Evolutionary conservation across 1,139 yeast genomes (phyloP).

Genomic region (Debaryomyces nepalensis): DNA sequence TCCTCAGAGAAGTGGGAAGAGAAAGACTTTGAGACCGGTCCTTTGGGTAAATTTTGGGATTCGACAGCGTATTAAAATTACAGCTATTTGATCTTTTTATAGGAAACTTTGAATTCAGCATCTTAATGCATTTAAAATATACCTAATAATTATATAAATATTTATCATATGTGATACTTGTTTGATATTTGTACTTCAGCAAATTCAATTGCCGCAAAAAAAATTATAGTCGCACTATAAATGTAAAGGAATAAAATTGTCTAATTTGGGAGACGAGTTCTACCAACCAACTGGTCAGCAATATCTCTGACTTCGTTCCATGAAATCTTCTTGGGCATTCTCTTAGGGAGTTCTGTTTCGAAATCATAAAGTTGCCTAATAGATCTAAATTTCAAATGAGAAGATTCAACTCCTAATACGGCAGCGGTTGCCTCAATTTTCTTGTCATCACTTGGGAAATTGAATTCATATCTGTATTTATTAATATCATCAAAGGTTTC

Average conservation of each 20-base stretch:
- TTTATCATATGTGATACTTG: not conserved
- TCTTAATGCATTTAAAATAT: constrained; percentile 1
- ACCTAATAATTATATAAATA: constrained; percentile 6
- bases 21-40: constrained; percentile 7
- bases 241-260: no score
- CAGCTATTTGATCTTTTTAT: constrained; percentile 5
- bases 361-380: constrained; percentile 78
- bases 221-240: constrained; percentile 9
- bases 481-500: constrained; percentile 31
- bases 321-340: constrained; percentile 89
- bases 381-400: constrained; percentile 75
- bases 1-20: not conserved
- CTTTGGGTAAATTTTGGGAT: not conserved
- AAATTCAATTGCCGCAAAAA: constrained; percentile 9
- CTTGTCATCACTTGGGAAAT: constrained; percentile 39
- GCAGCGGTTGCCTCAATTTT: constrained; percentile 66
- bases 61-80: constrained; percentile 1
- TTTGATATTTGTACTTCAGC: constrained; percentile 5
- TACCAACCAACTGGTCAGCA: constrained; percentile 86
- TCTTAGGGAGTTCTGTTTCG: constrained; percentile 77
- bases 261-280: constrained; percentile 40
- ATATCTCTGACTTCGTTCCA: constrained; percentile 78
- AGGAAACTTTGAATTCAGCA: constrained; percentile 1
- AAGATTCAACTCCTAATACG: constrained; percentile 82
- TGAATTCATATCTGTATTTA: constrained; percentile 33